Evolutionary conservation across 75 land plant genomes (phyloP), one percentile per base, ranked within the genome.

Genomic region (Cryptomeria japonica): DNA sequence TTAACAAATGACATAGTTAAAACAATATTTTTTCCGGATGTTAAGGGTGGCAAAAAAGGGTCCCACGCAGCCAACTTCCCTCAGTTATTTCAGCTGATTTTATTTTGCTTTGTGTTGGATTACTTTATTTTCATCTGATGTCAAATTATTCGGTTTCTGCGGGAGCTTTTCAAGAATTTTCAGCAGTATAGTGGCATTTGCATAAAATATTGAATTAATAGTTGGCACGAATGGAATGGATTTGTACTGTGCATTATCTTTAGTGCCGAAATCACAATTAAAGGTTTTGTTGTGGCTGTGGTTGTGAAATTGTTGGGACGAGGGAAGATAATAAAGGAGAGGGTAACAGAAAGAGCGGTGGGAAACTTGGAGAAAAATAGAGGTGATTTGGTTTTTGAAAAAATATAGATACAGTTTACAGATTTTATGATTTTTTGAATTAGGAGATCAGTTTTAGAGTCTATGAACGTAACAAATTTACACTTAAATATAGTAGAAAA

Each of bases 281-380:
- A n/a, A 32, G 34, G 12, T 72, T n/a, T n/a, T 70, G 73, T 70
- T n/a, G 32, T 70, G 31, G 34, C 2, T 72, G 34, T 72, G 31
- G 76, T 8, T 7, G 76, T 31, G 76, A 32, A 72, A 72, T 72
- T 36, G 76, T n/a, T 16, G 37, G 37, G 77, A 10, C 0, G 77
- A 73, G 37, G 3, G 37, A 34, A 31, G 77, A 34, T n/a, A 19
- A 1, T 19, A 5, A 64, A 64, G 25, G 70, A 70, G 32, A 70
- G 6, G 1, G 19, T 28, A n/a, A n/a, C 32, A 70, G 73, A 28
- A 70, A 70, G 73, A 70, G 73, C 73, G 73, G 73, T 70, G 58
- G 73, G 73, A 70, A 73, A 73, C 37, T 73, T 37, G 77, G 77
- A 75, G 77, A 75, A 75, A 75, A 75, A 14, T 3, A 75, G 77